Evolutionary conservation across 768 basidiomycete species (phyloP).

Genomic region (Suillus placidus): DNA sequence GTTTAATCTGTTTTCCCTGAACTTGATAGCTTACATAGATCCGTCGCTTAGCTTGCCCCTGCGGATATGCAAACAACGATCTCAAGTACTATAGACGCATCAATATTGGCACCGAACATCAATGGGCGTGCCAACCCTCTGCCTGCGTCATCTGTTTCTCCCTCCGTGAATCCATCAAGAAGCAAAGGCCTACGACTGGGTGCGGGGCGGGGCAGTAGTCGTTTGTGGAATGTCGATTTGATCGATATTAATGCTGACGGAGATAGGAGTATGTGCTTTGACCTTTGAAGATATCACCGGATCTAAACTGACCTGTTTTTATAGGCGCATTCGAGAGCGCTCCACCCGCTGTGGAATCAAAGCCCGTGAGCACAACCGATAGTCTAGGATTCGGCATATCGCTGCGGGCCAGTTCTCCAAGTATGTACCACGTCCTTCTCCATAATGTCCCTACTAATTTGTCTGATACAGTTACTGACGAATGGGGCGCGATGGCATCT

Average conservation of each 20-base stretch:
- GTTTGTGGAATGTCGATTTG: slow-evolving; percentile 78
- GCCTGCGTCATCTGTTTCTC: slow-evolving; percentile 8
- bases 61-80: slow-evolving; percentile 77
- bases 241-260: slow-evolving; percentile 96
- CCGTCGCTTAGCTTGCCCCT: slow-evolving; percentile 56
- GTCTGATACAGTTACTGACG: slow-evolving; percentile 14
- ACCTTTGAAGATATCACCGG: background rate
- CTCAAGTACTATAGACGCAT: slow-evolving; percentile 40
- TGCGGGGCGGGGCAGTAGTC: slow-evolving; percentile 41
- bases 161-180: slow-evolving; percentile 33
- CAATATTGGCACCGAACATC: slow-evolving; percentile 45
- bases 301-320: background rate
- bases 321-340: slow-evolving; percentile 77
- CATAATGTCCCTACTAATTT: background rate
- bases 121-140: background rate
- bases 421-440: background rate
- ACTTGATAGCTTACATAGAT: background rate
- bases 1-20: slow-evolving; percentile 4
- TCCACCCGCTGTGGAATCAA: slow-evolving; percentile 34
- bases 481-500: slow-evolving; percentile 26
- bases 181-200: slow-evolving; percentile 74
- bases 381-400: slow-evolving; percentile 32
- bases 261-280: slow-evolving; percentile 82
- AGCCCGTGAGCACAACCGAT: slow-evolving; percentile 21
- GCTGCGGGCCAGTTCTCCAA: background rate